These are phyloP conservation scores for Zygnema cylindricum DNA, from an alignment of 139 green algal genomes.

Conservation along the genomic window DNA sequence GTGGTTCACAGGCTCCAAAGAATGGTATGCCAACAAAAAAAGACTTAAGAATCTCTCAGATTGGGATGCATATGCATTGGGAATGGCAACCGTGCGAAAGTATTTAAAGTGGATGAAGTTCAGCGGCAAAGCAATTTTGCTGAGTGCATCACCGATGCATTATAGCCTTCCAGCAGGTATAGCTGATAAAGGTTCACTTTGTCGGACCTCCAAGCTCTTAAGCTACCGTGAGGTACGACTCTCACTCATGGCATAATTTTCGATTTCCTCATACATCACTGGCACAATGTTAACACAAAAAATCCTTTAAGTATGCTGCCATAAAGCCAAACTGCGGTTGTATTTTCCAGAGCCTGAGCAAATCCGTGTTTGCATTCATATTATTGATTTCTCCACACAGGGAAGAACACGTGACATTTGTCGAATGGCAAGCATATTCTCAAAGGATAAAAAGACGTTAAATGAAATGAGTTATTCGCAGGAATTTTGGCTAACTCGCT, in stretches of 20 bases:
- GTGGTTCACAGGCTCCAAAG: slow-evolving; percentile 24
- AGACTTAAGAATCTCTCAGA: neutral
- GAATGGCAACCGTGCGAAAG: neutral
- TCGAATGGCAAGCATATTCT: no score
- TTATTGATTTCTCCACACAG: no score
- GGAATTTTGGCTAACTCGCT: no score
- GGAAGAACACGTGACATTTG: no score
- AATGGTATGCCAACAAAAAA: slow-evolving; percentile 1
- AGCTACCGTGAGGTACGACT: neutral
- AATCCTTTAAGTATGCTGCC: neutral
- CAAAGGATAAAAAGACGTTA: no score
- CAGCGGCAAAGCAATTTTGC: neutral
- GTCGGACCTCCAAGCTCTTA: neutral
- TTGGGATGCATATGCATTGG: slow-evolving; percentile 1
- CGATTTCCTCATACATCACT: neutral
- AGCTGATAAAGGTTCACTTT: slow-evolving; percentile 18
- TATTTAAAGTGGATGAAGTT: neutral
- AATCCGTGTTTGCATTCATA: neutral
- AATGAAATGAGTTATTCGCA: no score
- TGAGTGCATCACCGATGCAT: slow-evolving; percentile 21
- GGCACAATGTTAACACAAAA: neutral
- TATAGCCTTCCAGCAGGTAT: neutral
- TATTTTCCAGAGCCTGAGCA: neutral
- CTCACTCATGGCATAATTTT: neutral
- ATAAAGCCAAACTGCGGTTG: neutral